phyloP scores from a whole-genome alignment of 495 filamentous ascomycete genomes.

The Tetracladium marchalianum region DNA sequence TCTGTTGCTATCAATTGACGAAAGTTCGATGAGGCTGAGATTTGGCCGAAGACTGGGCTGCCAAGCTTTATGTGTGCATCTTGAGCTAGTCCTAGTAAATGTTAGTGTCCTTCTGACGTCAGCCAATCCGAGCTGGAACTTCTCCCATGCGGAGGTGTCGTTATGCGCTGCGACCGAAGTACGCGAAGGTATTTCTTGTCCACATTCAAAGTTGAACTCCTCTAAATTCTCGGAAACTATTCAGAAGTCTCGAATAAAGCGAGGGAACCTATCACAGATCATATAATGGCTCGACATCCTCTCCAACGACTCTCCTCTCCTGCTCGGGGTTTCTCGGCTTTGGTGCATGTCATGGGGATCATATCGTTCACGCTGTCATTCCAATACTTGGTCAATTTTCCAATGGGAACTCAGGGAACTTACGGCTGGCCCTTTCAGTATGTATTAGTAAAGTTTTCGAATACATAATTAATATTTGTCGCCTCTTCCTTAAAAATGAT shows the following conservation, averaged over 20 bases:
- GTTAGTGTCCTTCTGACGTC: too few relatives aligned
- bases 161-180: too few relatives aligned
- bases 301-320: conserved; percentile 66
- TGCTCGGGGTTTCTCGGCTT: conserved; percentile 54
- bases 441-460: too few relatives aligned
- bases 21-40: background rate
- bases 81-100: too few relatives aligned
- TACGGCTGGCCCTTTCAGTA: conserved; percentile 75
- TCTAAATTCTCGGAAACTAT: too few relatives aligned
- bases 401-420: conserved; percentile 45
- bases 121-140: too few relatives aligned
- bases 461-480: background rate
- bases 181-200: too few relatives aligned
- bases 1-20: background rate
- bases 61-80: background rate
- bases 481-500: conserved; percentile 12
- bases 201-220: too few relatives aligned
- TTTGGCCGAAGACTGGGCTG: background rate
- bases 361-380: conserved; percentile 60
- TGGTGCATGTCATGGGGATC: conserved; percentile 62
- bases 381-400: conserved; percentile 38
- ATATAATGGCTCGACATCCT: conserved; percentile 41
- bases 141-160: too few relatives aligned
- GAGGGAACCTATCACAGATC: conserved; percentile 13
- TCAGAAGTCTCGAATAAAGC: background rate